A percentile compares a stretch with the other conserved stretches of the same genome.
These are phyloP conservation scores for Aspergillus sp. DNA, from an alignment of 2,329 filamentous ascomycete genomes.

Conservation along the genomic window DNA sequence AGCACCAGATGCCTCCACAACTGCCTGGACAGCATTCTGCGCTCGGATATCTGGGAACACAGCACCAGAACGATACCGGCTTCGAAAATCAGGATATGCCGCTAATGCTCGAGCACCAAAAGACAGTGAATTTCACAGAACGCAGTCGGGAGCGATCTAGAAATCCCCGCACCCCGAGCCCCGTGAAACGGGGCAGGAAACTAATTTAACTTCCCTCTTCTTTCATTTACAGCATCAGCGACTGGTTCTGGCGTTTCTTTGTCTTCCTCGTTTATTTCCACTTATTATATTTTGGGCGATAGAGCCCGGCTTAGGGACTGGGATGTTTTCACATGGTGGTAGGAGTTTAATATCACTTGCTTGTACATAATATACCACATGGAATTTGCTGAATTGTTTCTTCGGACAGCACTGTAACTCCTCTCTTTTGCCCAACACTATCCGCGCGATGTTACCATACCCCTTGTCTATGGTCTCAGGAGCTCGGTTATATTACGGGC, in stretches of 20 bases:
- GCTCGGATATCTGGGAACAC: slow-evolving; percentile 26
- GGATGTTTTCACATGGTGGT: not conserved
- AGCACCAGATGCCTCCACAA: slow-evolving; percentile 24
- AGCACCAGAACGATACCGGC: slow-evolving; percentile 13
- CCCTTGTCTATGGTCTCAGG: not conserved
- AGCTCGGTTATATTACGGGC: not conserved
- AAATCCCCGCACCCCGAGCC: slow-evolving; percentile 40
- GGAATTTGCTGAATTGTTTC: not conserved
- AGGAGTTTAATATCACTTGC: not conserved
- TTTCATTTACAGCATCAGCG: slow-evolving; percentile 15
- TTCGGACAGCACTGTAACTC: not conserved
- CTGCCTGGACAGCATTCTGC: slow-evolving; percentile 28
- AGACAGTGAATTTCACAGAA: slow-evolving; percentile 31
- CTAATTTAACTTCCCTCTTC: slow-evolving; percentile 14
- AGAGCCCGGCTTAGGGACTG: not conserved
- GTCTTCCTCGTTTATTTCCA: not conserved
- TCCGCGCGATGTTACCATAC: not conserved
- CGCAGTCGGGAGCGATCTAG: slow-evolving; percentile 31
- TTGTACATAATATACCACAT: not conserved
- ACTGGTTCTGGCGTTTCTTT: slow-evolving; percentile 11
- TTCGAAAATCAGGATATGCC: slow-evolving; percentile 29
- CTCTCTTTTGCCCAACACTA: not conserved
- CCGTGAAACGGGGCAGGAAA: slow-evolving; percentile 30
- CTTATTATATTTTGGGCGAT: slow-evolving; percentile 1
- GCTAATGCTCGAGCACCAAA: slow-evolving; percentile 32